A percentile compares a stretch with the other conserved stretches of the same genome.
Evolutionary conservation across 208 protist genomes (phyloP).

Genomic region (Vickermania ingenoplastis): DNA sequence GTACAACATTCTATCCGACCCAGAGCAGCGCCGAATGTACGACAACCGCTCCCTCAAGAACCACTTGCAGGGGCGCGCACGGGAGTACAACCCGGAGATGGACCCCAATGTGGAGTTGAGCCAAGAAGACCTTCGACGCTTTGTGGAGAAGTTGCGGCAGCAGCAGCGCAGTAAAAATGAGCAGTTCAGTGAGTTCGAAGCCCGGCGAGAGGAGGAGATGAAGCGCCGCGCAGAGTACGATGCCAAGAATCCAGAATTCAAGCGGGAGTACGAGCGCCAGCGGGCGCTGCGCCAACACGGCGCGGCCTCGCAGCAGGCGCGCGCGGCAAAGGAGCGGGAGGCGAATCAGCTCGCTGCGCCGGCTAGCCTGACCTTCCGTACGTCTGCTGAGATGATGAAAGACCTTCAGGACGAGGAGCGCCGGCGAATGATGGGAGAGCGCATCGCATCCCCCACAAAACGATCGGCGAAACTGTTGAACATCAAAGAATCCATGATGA

Average conservation of each 20-base stretch:
- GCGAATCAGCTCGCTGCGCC: not conserved
- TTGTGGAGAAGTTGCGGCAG: constrained; percentile 60
- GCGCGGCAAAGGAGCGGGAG: constrained; percentile 8
- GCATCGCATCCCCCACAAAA: not conserved
- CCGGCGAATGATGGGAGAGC: constrained; percentile 19
- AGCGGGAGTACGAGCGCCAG: constrained; percentile 53
- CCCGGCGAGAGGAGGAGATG: constrained; percentile 75
- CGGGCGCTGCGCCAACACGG: constrained; percentile 19
- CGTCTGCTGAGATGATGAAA: constrained; percentile 36
- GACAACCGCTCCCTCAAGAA: constrained; percentile 50
- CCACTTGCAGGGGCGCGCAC: constrained; percentile 48
- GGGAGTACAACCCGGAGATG: constrained; percentile 72
- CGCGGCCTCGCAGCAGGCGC: not conserved
- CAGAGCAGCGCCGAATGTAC: constrained; percentile 63
- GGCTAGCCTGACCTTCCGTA: constrained; percentile 17
- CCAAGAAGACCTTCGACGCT: constrained; percentile 60
- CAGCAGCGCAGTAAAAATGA: constrained; percentile 30
- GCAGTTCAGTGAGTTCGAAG: constrained; percentile 47
- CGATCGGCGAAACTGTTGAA: not conserved
- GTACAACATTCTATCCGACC: constrained; percentile 73
- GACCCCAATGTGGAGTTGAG: constrained; percentile 72
- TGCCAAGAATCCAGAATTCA: constrained; percentile 59
- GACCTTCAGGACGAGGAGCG: constrained; percentile 37
- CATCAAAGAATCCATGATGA: constrained; percentile 37
- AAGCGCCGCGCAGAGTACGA: constrained; percentile 72